A percentile compares a stretch with the other conserved stretches of the same genome.
phyloP scores from a whole-genome alignment of 2,329 filamentous ascomycete species.

The Ophiostoma angusticollis region DNA sequence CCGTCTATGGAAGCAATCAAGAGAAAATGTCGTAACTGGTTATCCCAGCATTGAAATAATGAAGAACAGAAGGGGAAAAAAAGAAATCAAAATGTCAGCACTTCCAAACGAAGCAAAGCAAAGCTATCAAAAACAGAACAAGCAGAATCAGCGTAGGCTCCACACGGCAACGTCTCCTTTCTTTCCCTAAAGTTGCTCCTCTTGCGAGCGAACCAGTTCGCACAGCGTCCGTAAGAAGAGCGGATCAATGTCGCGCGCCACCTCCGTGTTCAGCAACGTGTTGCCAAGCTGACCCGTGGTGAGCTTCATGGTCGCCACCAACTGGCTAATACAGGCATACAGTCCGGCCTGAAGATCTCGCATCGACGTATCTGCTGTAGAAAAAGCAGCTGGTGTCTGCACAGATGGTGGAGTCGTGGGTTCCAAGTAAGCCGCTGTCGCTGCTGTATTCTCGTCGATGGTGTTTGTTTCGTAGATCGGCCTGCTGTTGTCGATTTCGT shows the following conservation, averaged over 20 bases:
- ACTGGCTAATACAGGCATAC: slow-evolving; percentile 34
- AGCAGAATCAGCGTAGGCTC: too few species aligned
- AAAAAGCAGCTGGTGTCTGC: not conserved
- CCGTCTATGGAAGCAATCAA: too few species aligned
- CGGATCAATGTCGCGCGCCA: slow-evolving; percentile 20
- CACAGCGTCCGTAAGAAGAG: slow-evolving; percentile 28
- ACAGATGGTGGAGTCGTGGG: not conserved
- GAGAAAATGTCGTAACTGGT: too few species aligned
- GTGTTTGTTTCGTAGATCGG: not conserved
- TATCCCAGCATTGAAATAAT: too few species aligned
- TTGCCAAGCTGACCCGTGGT: slow-evolving; percentile 9
- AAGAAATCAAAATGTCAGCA: too few species aligned
- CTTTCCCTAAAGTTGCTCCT: slow-evolving; percentile 21
- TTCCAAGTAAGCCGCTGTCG: not conserved
- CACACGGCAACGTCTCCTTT: too few species aligned
- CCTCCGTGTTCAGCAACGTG: slow-evolving; percentile 11
- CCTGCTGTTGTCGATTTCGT: not conserved
- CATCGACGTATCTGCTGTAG: slow-evolving; percentile 17
- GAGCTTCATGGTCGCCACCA: slow-evolving; percentile 35
- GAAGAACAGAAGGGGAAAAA: too few species aligned
- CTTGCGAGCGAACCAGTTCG: slow-evolving; percentile 28
- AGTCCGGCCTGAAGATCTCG: slow-evolving; percentile 37
- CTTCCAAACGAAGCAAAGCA: too few species aligned
- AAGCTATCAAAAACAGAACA: too few species aligned
- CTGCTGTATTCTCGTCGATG: not conserved